Percentiles rank a stretch among this genome's conserved stretches.
Conservation (phyloP, 2,329 filamentous ascomycete genomes). For the Diplodia intermedia region DNA sequence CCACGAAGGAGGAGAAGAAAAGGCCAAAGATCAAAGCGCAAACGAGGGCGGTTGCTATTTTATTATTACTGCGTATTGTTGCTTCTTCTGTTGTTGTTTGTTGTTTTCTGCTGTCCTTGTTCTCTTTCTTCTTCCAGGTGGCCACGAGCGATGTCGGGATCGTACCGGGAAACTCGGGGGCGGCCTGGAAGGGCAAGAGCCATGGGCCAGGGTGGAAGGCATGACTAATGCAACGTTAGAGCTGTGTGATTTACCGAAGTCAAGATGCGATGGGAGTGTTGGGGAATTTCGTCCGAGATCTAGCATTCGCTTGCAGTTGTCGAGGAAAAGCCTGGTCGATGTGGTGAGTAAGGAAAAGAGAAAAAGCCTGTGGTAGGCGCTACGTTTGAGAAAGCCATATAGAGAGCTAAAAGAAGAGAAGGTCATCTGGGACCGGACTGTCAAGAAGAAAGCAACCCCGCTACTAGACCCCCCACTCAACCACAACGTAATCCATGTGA, state of each 20-base stretch:
- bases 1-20: neutral
- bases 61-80: neutral
- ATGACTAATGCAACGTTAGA: neutral
- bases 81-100: neutral
- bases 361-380: neutral
- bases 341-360: neutral
- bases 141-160: neutral
- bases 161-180: neutral
- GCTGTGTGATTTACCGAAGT: conserved; percentile 7
- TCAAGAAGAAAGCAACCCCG: neutral
- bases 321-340: conserved; percentile 1
- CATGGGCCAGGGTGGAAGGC: neutral
- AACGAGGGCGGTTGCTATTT: neutral
- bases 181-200: neutral
- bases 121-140: neutral
- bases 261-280: neutral
- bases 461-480: neutral
- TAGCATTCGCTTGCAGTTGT: neutral
- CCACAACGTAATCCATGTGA: neutral
- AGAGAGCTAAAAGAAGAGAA: conserved; percentile 11
- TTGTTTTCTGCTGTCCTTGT: neutral
- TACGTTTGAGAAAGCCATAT: conserved; percentile 4
- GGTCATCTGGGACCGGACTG: conserved; percentile 4
- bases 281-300: neutral
- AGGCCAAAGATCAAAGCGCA: neutral